Base-by-base conservation (phyloP, 1,284 basidiomycete species). In the Austroboletus niveus region DNA sequence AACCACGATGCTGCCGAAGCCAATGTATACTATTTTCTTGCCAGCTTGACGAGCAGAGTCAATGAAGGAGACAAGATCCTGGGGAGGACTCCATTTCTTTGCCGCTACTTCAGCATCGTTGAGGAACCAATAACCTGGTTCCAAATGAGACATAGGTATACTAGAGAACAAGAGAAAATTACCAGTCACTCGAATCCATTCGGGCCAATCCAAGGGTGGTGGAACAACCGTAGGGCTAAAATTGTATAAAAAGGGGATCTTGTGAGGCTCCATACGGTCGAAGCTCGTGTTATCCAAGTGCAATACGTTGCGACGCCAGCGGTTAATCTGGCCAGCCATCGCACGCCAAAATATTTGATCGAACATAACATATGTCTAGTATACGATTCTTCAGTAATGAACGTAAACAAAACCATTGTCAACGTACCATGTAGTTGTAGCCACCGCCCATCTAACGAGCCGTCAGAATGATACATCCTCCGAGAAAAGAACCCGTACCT, bases 311-410 rank as follows among this genome's bases (percentile, higher is more conserved):
- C 86, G 82, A 29, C 97, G 79, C 94, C 94, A 99, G 41, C 91
- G 82, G 66, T 99, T 99, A 64, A 99, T 88, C 68, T 98, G 96
- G 2, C 91, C 89, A 2, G 95, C 80, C 41, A 87, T 96, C 8
- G 91, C 94, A 48, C 91, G 81, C 96, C 96, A 99, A 71, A 99
- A 97, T 35, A 99, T 90, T 74, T 98, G 94, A 67, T 99, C 96
- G 65, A 98, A 98, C 80, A 94, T 84, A 52, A 92, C 89, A 66
- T 92, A 93, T 5, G 90, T 86, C 86, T 89, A 8, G 52, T 47
- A 48, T 24, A 36, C 5, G 17, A 42, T 34, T 45, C 48, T 51
- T 57, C 41, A 58, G 45, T 14, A 42, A 46, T 10, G 36, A 27
- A 8, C 20, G 9, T 42, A 32, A 38, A 50, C 14, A 39, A 41